These are phyloP conservation scores for Cryptococcus wingfieldii DNA, from an alignment of 1,284 basidiomycete genomes.

Conservation along the genomic window DNA sequence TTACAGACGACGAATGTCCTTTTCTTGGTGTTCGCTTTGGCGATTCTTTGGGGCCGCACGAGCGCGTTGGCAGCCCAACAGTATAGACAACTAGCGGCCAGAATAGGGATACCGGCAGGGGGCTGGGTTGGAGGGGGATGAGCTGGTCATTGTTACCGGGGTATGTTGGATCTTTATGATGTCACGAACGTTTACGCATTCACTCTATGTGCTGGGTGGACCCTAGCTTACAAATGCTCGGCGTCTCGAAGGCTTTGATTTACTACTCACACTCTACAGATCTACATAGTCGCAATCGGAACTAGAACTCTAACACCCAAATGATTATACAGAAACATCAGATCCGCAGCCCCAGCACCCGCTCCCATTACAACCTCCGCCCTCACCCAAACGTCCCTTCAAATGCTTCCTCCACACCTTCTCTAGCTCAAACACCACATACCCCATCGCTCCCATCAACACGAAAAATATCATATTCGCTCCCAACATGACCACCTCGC, in stretches of 20 bases:
- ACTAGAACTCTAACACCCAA: no score
- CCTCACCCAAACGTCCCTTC: no score
- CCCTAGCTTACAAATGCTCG: no score
- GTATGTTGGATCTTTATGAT: neutral
- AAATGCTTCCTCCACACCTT: constrained; percentile 1
- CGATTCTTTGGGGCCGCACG: constrained; percentile 63
- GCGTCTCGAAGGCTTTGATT: no score
- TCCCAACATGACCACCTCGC: constrained; percentile 3
- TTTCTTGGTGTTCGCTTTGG: constrained; percentile 63
- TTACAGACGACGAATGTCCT: constrained; percentile 60
- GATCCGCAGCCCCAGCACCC: no score
- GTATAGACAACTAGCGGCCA: constrained; percentile 72
- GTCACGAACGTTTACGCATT: neutral
- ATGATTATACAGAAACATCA: no score
- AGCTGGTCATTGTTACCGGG: neutral
- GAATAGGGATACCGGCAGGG: constrained; percentile 56
- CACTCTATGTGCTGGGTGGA: no score
- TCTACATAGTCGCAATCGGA: no score
- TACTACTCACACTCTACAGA: no score
- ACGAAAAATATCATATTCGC: constrained; percentile 11
- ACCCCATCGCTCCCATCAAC: constrained; percentile 10
- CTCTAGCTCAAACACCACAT: constrained; percentile 8
- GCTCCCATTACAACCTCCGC: no score
- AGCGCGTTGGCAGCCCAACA: constrained; percentile 65
- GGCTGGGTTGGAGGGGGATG: constrained; percentile 14